These are phyloP conservation scores for Penicillium sclerotigenum DNA, from an alignment of 2,329 filamentous ascomycete genomes.

Conservation along the genomic window DNA sequence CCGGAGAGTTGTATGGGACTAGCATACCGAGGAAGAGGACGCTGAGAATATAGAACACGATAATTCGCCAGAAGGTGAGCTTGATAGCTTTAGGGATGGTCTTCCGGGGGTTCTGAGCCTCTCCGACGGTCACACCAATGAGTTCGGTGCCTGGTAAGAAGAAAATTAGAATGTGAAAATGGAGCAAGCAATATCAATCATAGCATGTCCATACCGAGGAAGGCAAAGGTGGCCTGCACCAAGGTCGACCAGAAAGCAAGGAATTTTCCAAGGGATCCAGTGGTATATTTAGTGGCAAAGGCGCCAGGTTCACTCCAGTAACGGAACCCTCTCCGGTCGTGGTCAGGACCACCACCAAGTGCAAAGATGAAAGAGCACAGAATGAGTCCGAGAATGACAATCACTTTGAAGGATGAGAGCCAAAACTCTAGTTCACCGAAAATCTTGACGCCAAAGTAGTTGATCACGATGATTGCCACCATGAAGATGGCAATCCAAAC, in stretches of 20 bases:
- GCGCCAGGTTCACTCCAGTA: constrained; percentile 55
- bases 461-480: constrained; percentile 49
- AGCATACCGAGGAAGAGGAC: constrained; percentile 67
- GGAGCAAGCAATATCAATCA: constrained; percentile 38
- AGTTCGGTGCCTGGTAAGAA: constrained; percentile 64
- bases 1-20: constrained; percentile 60
- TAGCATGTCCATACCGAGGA: constrained; percentile 57
- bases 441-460: constrained; percentile 64
- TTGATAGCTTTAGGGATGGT: constrained; percentile 71
- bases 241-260: constrained; percentile 3
- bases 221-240: constrained; percentile 55
- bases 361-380: constrained; percentile 75
- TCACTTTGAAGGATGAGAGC: constrained; percentile 56
- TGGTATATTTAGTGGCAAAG: constrained; percentile 9
- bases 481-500: not conserved
- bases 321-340: constrained; percentile 67
- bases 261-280: constrained; percentile 6
- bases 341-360: constrained; percentile 70
- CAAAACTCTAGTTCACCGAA: constrained; percentile 62
- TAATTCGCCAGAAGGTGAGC: constrained; percentile 70
- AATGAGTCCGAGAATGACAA: constrained; percentile 65
- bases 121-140: constrained; percentile 58
- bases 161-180: constrained; percentile 33
- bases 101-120: constrained; percentile 63
- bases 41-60: constrained; percentile 69